Percentiles rank a stretch among this genome's conserved stretches.
Conservation (phyloP, 2,329 filamentous ascomycete species). For the Pseudocercospora macadamiae region DNA sequence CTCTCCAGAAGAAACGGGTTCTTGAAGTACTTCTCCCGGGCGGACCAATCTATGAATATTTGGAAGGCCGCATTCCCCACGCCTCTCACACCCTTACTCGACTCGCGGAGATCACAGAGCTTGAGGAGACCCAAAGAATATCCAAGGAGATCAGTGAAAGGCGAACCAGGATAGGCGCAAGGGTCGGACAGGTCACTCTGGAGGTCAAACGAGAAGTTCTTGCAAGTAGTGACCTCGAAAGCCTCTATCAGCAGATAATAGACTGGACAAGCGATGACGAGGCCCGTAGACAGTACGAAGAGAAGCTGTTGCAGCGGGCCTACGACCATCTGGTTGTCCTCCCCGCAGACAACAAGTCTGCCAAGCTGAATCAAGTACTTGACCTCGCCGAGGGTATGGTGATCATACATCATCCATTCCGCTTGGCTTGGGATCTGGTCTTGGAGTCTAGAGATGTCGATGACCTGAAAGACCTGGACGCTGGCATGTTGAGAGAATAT, state of each 20-base stretch:
- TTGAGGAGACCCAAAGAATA: constrained; percentile 84
- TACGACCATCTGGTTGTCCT: constrained; percentile 76
- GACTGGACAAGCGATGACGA: constrained; percentile 91
- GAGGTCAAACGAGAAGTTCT: constrained; percentile 89
- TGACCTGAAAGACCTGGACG: constrained; percentile 75
- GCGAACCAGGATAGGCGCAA: constrained; percentile 82
- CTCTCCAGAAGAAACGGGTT: constrained; percentile 73
- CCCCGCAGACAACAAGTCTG: constrained; percentile 66
- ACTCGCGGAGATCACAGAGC: constrained; percentile 80
- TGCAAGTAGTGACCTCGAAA: constrained; percentile 73
- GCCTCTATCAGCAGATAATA: constrained; percentile 79
- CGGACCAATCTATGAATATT: constrained; percentile 75
- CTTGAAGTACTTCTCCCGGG: constrained; percentile 76
- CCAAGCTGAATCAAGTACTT: constrained; percentile 72
- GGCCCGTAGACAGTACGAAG: constrained; percentile 79
- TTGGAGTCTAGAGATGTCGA: constrained; percentile 87
- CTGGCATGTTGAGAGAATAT: constrained; percentile 76
- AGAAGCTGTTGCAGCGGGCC: constrained; percentile 81
- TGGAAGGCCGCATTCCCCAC: constrained; percentile 81
- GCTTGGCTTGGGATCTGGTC: constrained; percentile 86
- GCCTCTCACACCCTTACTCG: constrained; percentile 79
- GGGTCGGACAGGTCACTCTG: constrained; percentile 76
- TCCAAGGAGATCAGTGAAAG: constrained; percentile 89
- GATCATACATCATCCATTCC: constrained; percentile 88
- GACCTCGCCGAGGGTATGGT: constrained; percentile 90